Percentiles rank a stretch among this genome's conserved stretches.
phyloP scores from a whole-genome alignment of 192 early-diverging fungal species.

The Backusella macrospora region DNA sequence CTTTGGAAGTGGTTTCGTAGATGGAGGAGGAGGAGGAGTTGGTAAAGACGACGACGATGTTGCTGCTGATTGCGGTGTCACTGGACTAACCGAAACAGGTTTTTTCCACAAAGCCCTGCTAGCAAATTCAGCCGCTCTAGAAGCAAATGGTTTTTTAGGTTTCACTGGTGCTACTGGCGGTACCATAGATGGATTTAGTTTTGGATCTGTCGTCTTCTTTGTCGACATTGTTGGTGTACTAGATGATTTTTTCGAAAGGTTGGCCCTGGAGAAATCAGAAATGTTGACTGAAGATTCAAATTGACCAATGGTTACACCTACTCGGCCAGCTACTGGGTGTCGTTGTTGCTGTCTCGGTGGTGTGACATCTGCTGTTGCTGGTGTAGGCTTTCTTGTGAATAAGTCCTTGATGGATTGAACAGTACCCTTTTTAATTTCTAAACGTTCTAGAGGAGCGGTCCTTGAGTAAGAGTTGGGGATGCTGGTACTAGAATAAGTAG shows the following conservation, averaged over 20 bases:
- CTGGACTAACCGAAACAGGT: neutral
- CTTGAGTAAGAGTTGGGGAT: neutral
- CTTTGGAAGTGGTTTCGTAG: slow-evolving; percentile 15
- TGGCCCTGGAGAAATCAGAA: neutral
- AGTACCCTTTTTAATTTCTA: slow-evolving; percentile 28
- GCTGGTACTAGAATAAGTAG: slow-evolving; percentile 18
- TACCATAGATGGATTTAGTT: neutral
- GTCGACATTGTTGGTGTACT: neutral
- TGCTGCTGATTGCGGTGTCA: neutral
- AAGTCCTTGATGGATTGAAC: slow-evolving; percentile 25
- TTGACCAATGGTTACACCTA: neutral
- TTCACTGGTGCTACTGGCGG: neutral
- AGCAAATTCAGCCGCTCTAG: slow-evolving; percentile 19
- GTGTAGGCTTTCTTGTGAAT: slow-evolving; percentile 13
- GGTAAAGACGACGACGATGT: too few species aligned
- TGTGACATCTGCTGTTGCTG: neutral
- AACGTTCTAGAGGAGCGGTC: slow-evolving; percentile 2
- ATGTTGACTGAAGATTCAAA: slow-evolving; percentile 5
- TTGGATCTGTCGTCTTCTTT: neutral
- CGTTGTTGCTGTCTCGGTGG: slow-evolving; percentile 9
- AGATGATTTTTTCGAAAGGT: neutral
- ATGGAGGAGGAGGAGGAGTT: neutral
- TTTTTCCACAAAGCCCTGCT: slow-evolving; percentile 20
- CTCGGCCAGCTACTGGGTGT: neutral
- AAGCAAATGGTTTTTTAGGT: slow-evolving; percentile 2